Base-by-base conservation (phyloP, 495 filamentous ascomycete species). In the Aspergillus steynii region DNA sequence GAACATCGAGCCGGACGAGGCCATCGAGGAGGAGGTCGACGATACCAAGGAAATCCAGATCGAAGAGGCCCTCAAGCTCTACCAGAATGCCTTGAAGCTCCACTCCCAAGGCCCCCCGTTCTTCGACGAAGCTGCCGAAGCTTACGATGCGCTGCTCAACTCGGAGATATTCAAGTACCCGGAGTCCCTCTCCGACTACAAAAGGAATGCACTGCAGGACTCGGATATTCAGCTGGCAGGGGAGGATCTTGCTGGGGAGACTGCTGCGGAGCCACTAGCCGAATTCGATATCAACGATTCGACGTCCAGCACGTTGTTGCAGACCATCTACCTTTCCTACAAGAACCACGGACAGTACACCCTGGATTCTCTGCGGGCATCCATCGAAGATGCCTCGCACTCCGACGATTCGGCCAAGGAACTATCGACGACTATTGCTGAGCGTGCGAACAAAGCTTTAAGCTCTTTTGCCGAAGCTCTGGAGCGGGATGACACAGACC, bases 1-100 rank as follows among this genome's bases (percentile, higher is more conserved):
- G 70, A 98, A 98, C 64, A 85, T 97, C 69, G 92, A 96, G 68
- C 92, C 91, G 7, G 95, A 97, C 68, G 91, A 95, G 62, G 90
- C 89, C 55, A 80, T 88, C 63, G 92, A 96, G 63, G 91, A 95
- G 66, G 95, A 97, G 74, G 77, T 96, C 68, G 95, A 99, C 67
- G 91, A 94, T 61, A 97, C 93, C 50, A 93, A 90, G 76, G 93
- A 98, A 71, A 86, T 99, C 55, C 93, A 94, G 82, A 94, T 98
- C 69, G 95, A 99, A 71, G 95, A 99, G 74, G 92, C 95, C 29
- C 77, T 99, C 61, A 98, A 97, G 77, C 86, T 94, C 29, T 99
- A 98, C 72, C 92, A 97, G 70, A 88, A 81, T 58, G 95, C 95
- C 27, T 78, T 99, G 29, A 97, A 94, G 71, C 85, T 93, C 61